Base-by-base conservation (phyloP, 768 basidiomycete genomes). In the Multifurca ochricompacta region DNA sequence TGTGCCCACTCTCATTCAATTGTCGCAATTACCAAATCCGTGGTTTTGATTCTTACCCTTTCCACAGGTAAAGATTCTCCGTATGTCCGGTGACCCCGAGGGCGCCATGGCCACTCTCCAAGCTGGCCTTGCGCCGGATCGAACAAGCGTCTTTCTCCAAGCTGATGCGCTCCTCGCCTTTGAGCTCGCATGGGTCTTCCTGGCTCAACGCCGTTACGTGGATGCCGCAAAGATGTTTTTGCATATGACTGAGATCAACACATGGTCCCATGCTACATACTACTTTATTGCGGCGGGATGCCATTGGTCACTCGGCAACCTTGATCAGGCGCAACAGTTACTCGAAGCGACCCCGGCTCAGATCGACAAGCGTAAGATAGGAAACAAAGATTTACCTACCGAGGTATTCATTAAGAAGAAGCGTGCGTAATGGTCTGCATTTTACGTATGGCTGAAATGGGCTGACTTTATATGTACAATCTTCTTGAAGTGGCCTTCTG, bases 401-500 rank as follows among this genome's bases (percentile, higher is more conserved):
- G 88, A 91, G 61, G 79, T 82, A 3, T 81, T 83, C 51, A 86
- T 90, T 50, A 79, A 82, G 71, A 87, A 85, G 72, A 87, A 85
- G 67, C 35, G 88, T 88, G 47, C 8, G 82, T 68, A 63, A 1
- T 16, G 21, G 11, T 18, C n/a, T 30, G 19, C 25, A 28, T n/a
- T 21, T 8, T n/a, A 28, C 25, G 6, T 10, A 28, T 19, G 25
- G 31, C 41, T 3, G 11, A 6, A 3, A 27, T 11, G 41, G 14
- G 3, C 23, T 56, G 36, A 47, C 37, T 49, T 9, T 8, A 9
- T 44, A n/a, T n/a, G n/a, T n/a, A n/a, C n/a, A n/a, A 16, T 19
- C 30, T 5, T 23, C 16, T 54, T 51, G 10, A 59, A 91, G 88
- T 91, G 63, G 76, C 75, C 1, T 88, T 87, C 62, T 90, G 87